Evolutionary conservation across 441 rosid species (phyloP).

Genomic region (Manihot esculenta): DNA sequence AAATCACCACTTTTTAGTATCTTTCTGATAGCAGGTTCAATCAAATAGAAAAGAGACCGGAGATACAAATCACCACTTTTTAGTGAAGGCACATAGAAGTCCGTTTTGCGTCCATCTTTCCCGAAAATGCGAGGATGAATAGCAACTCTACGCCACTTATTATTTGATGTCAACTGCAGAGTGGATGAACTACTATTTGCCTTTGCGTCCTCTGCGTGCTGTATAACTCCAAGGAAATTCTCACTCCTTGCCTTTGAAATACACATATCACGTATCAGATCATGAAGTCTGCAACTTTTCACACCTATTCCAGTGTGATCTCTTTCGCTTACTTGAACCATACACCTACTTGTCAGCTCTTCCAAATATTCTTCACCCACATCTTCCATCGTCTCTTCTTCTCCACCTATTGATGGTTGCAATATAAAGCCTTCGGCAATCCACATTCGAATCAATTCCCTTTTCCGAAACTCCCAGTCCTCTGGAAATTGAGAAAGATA

Average conservation of each 20-base stretch:
- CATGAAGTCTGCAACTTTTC: conserved; percentile 31
- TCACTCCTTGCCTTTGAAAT: conserved; percentile 29
- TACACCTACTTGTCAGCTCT: conserved; percentile 35
- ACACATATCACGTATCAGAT: conserved; percentile 36
- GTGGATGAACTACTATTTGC: neutral
- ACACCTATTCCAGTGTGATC: conserved; percentile 16
- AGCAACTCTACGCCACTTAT: conserved; percentile 13
- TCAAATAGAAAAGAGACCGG: conserved; percentile 8
- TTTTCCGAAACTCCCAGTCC: conserved; percentile 7
- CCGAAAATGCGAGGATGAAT: conserved; percentile 1
- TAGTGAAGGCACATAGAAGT: neutral
- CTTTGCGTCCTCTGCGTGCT: neutral
- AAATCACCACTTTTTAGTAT: neutral
- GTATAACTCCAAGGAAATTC: neutral
- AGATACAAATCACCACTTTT: neutral
- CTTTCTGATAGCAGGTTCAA: too few species aligned
- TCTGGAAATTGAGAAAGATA: conserved; percentile 34
- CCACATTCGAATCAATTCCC: conserved; percentile 17
- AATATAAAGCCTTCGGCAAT: conserved; percentile 28
- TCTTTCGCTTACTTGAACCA: conserved; percentile 31
- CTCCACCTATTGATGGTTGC: neutral
- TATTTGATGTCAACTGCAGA: neutral
- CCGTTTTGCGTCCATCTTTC: neutral
- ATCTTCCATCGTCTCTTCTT: conserved; percentile 23
- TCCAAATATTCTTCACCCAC: conserved; percentile 27